Conservation (phyloP, 2,329 filamentous ascomycete species). For the Nectriaceae sp. region DNA sequence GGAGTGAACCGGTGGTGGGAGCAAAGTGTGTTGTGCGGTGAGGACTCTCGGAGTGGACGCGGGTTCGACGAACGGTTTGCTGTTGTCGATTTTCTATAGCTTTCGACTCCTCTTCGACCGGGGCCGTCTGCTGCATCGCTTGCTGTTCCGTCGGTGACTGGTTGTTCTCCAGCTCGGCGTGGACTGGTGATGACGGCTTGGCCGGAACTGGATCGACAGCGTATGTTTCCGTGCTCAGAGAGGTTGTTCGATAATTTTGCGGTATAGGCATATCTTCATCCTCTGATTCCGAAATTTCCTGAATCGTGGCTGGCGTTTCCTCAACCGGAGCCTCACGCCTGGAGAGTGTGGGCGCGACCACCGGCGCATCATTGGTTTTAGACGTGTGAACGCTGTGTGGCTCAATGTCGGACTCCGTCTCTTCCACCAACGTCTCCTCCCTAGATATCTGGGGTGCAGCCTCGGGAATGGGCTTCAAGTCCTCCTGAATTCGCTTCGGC, state of each 20-base stretch:
- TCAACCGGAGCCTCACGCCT: conserved; percentile 6
- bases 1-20: conserved; percentile 53
- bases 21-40: conserved; percentile 69
- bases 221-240: conserved; percentile 11
- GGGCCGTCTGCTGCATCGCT: not conserved
- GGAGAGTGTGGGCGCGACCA: not conserved
- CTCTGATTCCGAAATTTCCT: conserved; percentile 47
- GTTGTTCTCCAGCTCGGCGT: conserved; percentile 5
- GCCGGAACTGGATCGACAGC: conserved; percentile 38
- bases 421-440: conserved; percentile 8
- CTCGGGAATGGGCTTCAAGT: conserved; percentile 4
- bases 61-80: conserved; percentile 26
- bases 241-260: conserved; percentile 10
- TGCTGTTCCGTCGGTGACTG: conserved; percentile 1
- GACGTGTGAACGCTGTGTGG: not conserved
- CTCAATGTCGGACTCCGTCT: conserved; percentile 9
- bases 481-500: not conserved
- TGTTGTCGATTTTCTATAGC: too few relatives aligned
- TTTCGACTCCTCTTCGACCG: conserved; percentile 14
- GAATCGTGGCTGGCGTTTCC: conserved; percentile 47
- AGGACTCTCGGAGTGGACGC: conserved; percentile 61
- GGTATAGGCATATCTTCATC: conserved; percentile 30
- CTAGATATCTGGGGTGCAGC: not conserved
- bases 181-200: conserved; percentile 19
- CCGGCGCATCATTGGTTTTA: not conserved